Percentiles rank a stretch among this genome's conserved stretches.
Evolutionary conservation across 306 rosid genomes (phyloP).

Genomic region (Geum urbanum): DNA sequence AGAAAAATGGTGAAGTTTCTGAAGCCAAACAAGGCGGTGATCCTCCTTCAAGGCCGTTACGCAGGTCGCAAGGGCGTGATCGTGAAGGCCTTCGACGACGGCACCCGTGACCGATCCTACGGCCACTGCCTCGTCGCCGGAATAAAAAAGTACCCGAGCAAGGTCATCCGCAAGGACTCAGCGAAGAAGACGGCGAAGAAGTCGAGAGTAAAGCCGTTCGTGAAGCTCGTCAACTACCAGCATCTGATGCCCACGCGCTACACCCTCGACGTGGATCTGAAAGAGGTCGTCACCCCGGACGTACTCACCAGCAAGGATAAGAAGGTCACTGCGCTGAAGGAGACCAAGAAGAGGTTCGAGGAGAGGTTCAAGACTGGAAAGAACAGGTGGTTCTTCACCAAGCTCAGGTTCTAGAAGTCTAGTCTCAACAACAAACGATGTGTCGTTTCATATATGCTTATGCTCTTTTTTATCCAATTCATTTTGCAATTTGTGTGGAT

Average conservation of each 20-base stretch:
- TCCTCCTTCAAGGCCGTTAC: constrained; percentile 24
- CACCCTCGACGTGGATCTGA: constrained; percentile 28
- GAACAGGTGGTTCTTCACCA: not conserved
- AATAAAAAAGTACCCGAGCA: constrained; percentile 25
- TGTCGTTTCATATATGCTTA: no score
- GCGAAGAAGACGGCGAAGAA: constrained; percentile 30
- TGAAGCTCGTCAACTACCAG: constrained; percentile 27
- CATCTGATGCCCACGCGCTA: constrained; percentile 37
- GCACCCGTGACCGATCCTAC: constrained; percentile 26
- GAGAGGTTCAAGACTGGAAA: constrained; percentile 25
- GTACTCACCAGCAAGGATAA: constrained; percentile 21
- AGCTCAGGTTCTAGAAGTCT: no score
- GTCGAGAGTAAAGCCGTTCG: constrained; percentile 27
- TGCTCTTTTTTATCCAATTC: no score
- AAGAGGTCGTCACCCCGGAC: constrained; percentile 20
- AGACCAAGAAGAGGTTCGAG: constrained; percentile 21
- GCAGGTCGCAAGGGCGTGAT: constrained; percentile 31
- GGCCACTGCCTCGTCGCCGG: constrained; percentile 31
- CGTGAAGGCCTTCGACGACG: constrained; percentile 26
- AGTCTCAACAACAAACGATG: no score
- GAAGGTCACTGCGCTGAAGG: constrained; percentile 23
- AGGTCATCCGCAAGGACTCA: constrained; percentile 33
- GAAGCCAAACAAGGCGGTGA: constrained; percentile 23
- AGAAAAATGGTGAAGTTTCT: constrained; percentile 28
- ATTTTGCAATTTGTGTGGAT: no score